Evolutionary conservation across 148 eudicot species (phyloP).

Genomic region (Rhododendron kiyosumense): DNA sequence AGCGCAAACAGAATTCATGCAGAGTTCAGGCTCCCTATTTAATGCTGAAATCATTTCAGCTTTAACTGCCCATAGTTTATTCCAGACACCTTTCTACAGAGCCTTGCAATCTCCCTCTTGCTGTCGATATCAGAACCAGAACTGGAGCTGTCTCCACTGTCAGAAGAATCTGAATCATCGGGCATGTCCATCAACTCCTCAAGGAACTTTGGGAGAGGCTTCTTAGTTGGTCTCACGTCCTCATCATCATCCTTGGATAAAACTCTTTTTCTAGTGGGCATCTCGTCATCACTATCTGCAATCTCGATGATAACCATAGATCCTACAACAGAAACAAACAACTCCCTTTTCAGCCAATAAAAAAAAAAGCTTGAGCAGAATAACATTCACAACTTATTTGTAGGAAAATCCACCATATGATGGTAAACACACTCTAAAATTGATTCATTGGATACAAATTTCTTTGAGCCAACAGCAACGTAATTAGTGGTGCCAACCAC

Average conservation of each 20-base stretch:
- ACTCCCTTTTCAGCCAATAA: background rate
- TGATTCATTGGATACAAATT: background rate
- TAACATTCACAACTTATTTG: background rate
- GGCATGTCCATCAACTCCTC: background rate
- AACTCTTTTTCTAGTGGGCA: background rate
- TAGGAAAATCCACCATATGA: background rate
- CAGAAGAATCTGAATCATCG: background rate
- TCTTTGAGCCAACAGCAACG: background rate
- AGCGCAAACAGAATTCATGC: constrained; percentile 49
- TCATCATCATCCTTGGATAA: background rate
- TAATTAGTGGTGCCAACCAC: background rate
- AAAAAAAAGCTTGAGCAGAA: background rate
- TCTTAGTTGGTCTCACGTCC: background rate
- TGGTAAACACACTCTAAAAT: background rate
- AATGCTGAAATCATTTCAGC: constrained; percentile 32
- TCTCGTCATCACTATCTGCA: constrained; percentile 8
- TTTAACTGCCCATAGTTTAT: constrained; percentile 25
- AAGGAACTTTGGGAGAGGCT: background rate
- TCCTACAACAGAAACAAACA: constrained; percentile 1
- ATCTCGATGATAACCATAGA: background rate
- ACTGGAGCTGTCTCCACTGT: constrained; percentile 8
- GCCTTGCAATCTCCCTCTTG: background rate
- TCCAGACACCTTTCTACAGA: background rate
- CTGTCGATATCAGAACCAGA: constrained; percentile 11
- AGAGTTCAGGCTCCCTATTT: constrained; percentile 26